Evolutionary conservation across 441 rosid species (phyloP).

Genomic region (Aleurites moluccanus): DNA sequence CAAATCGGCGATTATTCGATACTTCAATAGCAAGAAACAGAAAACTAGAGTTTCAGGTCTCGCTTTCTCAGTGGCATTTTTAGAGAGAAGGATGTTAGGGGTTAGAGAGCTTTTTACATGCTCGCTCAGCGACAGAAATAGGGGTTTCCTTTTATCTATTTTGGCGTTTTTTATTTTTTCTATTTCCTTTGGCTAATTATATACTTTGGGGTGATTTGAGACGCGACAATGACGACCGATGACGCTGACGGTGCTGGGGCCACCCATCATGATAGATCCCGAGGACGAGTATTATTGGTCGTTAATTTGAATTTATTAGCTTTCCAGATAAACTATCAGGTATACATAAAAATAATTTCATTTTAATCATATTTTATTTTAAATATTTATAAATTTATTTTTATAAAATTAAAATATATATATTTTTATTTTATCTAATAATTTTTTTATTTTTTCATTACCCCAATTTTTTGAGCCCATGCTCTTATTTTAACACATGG

Average conservation of each 20-base stretch:
- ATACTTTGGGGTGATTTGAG: slow-evolving; percentile 21
- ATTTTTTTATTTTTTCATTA: too few species aligned
- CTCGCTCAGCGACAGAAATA: slow-evolving; percentile 20
- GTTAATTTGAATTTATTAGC: slow-evolving; percentile 9
- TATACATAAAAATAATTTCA: too few species aligned
- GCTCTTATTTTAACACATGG: too few species aligned
- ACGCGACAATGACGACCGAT: slow-evolving; percentile 15
- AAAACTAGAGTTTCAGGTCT: slow-evolving; percentile 50
- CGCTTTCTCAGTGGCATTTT: slow-evolving; percentile 12
- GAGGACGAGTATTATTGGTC: slow-evolving; percentile 12
- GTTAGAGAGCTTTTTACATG: slow-evolving; percentile 40
- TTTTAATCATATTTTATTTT: too few species aligned
- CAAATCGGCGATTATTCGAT: slow-evolving; percentile 33
- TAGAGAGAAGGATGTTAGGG: slow-evolving; percentile 8
- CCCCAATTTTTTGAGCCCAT: too few species aligned
- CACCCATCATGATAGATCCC: neutral
- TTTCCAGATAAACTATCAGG: too few species aligned
- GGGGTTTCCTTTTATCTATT: neutral
- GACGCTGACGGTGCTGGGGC: neutral
- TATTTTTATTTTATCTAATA: too few species aligned
- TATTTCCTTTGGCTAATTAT: neutral
- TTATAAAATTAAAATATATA: too few species aligned
- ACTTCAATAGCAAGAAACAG: slow-evolving; percentile 36
- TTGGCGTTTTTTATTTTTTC: neutral
- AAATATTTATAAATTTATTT: too few species aligned